Evolutionary conservation across 2,329 filamentous ascomycete genomes (phyloP).

Genomic region (Claviceps arundinis): DNA sequence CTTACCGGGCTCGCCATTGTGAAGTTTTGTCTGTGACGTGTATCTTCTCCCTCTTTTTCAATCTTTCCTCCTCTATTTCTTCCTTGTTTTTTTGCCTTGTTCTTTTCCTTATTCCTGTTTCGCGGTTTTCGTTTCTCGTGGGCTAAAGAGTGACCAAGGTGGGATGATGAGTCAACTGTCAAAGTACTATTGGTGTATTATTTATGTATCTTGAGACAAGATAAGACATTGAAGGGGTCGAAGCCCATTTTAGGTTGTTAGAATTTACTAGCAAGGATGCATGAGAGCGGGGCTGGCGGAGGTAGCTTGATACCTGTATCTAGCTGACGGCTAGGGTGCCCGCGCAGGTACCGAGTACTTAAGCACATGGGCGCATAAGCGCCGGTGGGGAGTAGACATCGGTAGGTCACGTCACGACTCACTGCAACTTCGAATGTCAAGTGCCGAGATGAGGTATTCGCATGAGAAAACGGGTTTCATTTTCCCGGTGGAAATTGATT

Average conservation of each 20-base stretch:
- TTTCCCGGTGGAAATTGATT: neutral
- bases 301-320: too few relatives aligned
- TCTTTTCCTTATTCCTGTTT: neutral
- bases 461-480: neutral
- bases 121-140: neutral
- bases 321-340: too few relatives aligned
- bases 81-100: neutral
- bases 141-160: neutral
- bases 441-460: neutral
- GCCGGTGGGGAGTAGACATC: too few relatives aligned
- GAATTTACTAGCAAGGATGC: too few relatives aligned
- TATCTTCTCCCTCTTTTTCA: neutral
- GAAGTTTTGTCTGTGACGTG: neutral
- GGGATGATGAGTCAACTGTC: neutral
- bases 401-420: too few relatives aligned
- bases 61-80: neutral
- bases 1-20: conserved; percentile 19
- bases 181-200: too few relatives aligned
- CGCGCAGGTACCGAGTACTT: too few relatives aligned
- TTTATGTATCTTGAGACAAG: neutral
- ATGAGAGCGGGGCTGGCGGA: too few relatives aligned
- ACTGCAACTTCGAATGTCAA: neutral
- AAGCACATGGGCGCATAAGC: too few relatives aligned
- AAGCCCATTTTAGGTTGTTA: too few relatives aligned
- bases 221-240: neutral